Evolutionary conservation across 768 basidiomycete species (phyloP).

Genomic region (Austroboletus eburneus): DNA sequence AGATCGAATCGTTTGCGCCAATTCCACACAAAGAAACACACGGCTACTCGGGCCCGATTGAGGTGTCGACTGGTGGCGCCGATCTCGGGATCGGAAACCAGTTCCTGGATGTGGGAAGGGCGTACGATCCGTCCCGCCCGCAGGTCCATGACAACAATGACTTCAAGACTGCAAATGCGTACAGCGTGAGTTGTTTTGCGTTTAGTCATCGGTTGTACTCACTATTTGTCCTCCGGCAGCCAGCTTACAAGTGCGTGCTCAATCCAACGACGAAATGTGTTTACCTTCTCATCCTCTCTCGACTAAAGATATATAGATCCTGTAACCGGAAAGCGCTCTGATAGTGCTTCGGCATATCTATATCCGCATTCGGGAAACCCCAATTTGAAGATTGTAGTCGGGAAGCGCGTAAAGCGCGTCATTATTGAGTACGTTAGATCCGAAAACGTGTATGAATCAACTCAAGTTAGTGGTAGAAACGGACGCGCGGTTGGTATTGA

Average conservation of each 20-base stretch:
- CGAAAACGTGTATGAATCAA: too few relatives aligned
- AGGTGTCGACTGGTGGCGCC: constrained; percentile 21
- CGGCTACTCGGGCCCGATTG: constrained; percentile 33
- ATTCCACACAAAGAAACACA: constrained; percentile 26
- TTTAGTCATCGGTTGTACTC: too few relatives aligned
- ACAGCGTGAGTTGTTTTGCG: constrained; percentile 24
- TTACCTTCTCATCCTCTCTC: background rate
- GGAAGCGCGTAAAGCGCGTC: constrained; percentile 33
- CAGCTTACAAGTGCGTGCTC: constrained; percentile 3
- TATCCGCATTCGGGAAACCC: constrained; percentile 30
- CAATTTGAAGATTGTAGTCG: constrained; percentile 32
- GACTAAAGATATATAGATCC: constrained; percentile 56
- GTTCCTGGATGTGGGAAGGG: constrained; percentile 42
- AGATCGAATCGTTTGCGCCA: constrained; percentile 34
- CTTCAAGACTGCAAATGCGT: constrained; percentile 30
- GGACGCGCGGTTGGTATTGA: constrained; percentile 37
- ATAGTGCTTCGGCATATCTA: constrained; percentile 34
- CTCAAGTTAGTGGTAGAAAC: constrained; percentile 29
- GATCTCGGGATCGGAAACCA: constrained; percentile 29
- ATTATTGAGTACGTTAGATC: constrained; percentile 32
- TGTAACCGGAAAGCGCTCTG: constrained; percentile 33
- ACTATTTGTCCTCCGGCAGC: too few relatives aligned
- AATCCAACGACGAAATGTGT: background rate
- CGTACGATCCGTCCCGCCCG: constrained; percentile 45
- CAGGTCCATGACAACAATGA: constrained; percentile 45